These are phyloP conservation scores for Cystobasidium sp. DNA, from an alignment of 1,284 basidiomycete species.

Conservation along the genomic window DNA sequence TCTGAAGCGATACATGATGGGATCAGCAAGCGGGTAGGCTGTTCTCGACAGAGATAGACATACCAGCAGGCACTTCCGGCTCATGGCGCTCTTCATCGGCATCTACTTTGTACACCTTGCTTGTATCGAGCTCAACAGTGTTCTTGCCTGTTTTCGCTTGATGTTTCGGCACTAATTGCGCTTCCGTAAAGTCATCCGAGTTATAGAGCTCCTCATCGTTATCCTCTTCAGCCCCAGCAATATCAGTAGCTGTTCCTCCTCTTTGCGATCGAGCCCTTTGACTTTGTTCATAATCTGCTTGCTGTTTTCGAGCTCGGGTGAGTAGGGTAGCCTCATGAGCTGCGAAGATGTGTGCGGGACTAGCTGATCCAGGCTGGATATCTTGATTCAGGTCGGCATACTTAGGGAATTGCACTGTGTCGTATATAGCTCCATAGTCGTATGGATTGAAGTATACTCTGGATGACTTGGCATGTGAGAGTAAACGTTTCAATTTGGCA, in stretches of 20 bases:
- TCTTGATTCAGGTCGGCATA: conserved; percentile 16
- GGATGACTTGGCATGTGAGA: not conserved
- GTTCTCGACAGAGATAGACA: not conserved
- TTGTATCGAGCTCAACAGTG: not conserved
- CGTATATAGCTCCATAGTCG: conserved; percentile 28
- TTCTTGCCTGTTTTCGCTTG: not conserved
- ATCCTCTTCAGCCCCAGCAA: not conserved
- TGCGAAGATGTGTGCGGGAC: not conserved
- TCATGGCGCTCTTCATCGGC: not conserved
- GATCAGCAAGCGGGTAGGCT: not conserved
- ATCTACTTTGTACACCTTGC: conserved; percentile 7
- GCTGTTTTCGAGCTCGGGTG: not conserved
- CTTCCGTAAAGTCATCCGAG: conserved; percentile 12
- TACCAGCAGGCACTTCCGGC: not conserved
- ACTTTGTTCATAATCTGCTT: not conserved
- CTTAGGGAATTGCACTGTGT: conserved; percentile 17
- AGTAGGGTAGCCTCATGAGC: conserved; percentile 15
- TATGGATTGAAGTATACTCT: conserved; percentile 23
- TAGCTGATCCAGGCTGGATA: conserved; percentile 35
- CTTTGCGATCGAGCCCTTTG: not conserved
- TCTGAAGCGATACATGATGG: not conserved
- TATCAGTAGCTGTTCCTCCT: not conserved
- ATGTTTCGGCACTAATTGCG: conserved; percentile 15
- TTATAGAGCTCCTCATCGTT: not conserved
- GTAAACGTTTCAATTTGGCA: not conserved